Conservation (phyloP, 352 stramenopile genomes). For the Thraustochytrium striatum region DNA sequence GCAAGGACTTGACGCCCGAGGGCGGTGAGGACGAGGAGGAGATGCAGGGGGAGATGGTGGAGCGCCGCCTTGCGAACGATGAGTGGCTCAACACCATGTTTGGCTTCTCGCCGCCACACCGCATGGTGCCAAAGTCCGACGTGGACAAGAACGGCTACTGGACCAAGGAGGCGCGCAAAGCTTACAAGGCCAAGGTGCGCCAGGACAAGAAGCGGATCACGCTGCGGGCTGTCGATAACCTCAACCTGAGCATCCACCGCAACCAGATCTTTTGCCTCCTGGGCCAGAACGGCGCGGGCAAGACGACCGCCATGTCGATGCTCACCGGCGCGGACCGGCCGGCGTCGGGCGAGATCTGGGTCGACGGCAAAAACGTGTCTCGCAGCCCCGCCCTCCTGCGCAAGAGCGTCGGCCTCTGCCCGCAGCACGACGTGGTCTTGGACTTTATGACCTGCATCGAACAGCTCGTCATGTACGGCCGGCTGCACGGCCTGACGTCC, state of each 20-base stretch:
- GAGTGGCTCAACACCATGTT: no score
- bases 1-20: no score
- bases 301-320: constrained; percentile 92
- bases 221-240: constrained; percentile 34
- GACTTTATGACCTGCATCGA: constrained; percentile 83
- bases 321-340: constrained; percentile 62
- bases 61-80: no score
- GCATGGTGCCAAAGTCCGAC: no score
- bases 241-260: constrained; percentile 68
- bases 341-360: background rate
- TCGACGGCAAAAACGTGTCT: background rate
- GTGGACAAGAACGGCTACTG: no score
- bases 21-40: no score
- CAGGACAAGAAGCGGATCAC: no score
- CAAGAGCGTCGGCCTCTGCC: constrained; percentile 74
- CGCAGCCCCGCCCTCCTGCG: background rate
- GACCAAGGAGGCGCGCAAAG: no score
- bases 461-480: constrained; percentile 78
- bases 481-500: constrained; percentile 76
- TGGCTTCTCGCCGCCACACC: no score
- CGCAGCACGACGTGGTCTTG: constrained; percentile 87
- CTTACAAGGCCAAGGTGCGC: no score
- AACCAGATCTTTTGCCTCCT: constrained; percentile 85
- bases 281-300: constrained; percentile 84
- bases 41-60: no score